Conservation (phyloP, 306 rosid species). For the Quercus berberidifolia region DNA sequence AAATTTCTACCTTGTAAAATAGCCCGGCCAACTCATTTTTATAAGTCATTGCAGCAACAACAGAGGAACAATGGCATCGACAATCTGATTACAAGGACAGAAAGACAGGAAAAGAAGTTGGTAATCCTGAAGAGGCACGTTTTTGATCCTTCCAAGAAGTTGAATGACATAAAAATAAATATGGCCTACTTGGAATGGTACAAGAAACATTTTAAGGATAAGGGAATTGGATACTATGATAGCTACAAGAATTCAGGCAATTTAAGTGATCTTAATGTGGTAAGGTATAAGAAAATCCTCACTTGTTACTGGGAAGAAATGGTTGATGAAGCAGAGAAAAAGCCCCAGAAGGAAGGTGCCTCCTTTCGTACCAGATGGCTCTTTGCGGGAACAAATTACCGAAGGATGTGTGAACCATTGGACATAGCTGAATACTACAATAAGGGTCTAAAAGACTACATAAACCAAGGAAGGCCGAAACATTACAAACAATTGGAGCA, state of each 20-base stretch:
- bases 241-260: slow-evolving; percentile 17
- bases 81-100: slow-evolving; percentile 3
- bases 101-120: background rate
- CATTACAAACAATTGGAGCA: slow-evolving; percentile 42
- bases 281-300: slow-evolving; percentile 21
- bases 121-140: background rate
- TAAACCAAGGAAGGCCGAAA: slow-evolving; percentile 12
- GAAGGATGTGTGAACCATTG: slow-evolving; percentile 71
- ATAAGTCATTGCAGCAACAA: slow-evolving; percentile 7
- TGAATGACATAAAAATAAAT: slow-evolving; percentile 29
- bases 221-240: slow-evolving; percentile 52
- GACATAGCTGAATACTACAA: slow-evolving; percentile 47
- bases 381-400: slow-evolving; percentile 38
- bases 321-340: slow-evolving; percentile 44
- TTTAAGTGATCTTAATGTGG: slow-evolving; percentile 7
- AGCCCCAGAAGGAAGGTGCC: slow-evolving; percentile 44
- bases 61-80: background rate
- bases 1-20: background rate
- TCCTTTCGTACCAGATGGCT: slow-evolving; percentile 36
- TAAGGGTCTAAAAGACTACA: slow-evolving; percentile 8
- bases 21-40: background rate
- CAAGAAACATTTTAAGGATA: slow-evolving; percentile 28
- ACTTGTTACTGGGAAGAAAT: slow-evolving; percentile 39
- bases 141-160: slow-evolving; percentile 22
- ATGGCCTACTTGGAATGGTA: slow-evolving; percentile 73